Evolutionary conservation across 495 filamentous ascomycete species (phyloP), one percentile per base, ranked within the genome.

Genomic region (Penicillium turbatum): DNA sequence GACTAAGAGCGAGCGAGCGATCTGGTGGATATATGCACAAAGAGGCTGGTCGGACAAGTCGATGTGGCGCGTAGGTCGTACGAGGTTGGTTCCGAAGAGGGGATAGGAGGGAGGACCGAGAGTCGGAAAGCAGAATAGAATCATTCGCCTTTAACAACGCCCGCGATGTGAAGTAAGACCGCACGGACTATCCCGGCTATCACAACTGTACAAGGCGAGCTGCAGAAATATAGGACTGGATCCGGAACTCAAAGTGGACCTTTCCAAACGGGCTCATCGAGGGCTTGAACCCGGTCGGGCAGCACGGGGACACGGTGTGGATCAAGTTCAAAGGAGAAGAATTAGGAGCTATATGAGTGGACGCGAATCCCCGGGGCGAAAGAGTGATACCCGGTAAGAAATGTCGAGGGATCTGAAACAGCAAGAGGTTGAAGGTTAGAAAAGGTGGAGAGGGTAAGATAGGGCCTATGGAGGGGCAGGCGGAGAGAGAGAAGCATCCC

Each of bases 401-500:
- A 21, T 48, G 24, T 45, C 17, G 32, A 13, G 44, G 21, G 21
- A 24, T 24, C 57, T 49, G 53, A 53, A 48, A 51, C 49, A 39
- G 17, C 30, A 49, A 34, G 39, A 16, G 42, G 42, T 2, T 31
- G 7, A 30, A 9, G n/a, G 47, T 53, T 59, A 10, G 32, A 44
- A 26, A 52, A 46, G 45, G 52, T 44, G 52, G 47, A 53, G 51
- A 36, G 31, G 37, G 40, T 42, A 36, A 44, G 39, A 49, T n/a
- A 24, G 21, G 38, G 30, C 46, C 44, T 54, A 51, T 54, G 54
- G 53, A 60, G 49, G 57, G 57, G 57, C 53, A 57, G 42, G 42
- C 51, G 51, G 51, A 59, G 57, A 51, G 32, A 37, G 21, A 24
- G 21, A 24, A 24, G 21, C 21, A 24, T 2, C 21, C 21, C 2